Evolutionary conservation across 2,329 filamentous ascomycete species (phyloP).

Genomic region (Paracamarosporium sp.): DNA sequence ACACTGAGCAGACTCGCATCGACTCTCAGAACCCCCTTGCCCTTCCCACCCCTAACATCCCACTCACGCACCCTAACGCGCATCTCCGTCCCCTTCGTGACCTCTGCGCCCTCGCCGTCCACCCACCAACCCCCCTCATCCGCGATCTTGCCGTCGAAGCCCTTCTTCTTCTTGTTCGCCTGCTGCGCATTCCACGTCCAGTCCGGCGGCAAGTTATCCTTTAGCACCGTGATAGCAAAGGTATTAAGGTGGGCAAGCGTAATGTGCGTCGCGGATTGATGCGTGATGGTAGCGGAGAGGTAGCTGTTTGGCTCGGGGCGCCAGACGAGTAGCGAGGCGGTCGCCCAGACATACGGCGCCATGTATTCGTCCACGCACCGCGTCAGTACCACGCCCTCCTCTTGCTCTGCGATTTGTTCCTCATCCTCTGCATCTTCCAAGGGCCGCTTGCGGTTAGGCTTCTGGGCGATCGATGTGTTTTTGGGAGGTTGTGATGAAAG

Average conservation of each 20-base stretch:
- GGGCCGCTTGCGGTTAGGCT: slow-evolving; percentile 4
- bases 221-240: slow-evolving; percentile 89
- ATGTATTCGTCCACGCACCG: slow-evolving; percentile 71
- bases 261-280: slow-evolving; percentile 88
- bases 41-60: slow-evolving; percentile 73
- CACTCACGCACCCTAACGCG: slow-evolving; percentile 84
- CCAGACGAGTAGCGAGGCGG: slow-evolving; percentile 85
- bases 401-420: slow-evolving; percentile 12
- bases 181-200: slow-evolving; percentile 73
- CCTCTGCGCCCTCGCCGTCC: slow-evolving; percentile 68
- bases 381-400: slow-evolving; percentile 23
- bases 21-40: slow-evolving; percentile 80
- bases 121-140: slow-evolving; percentile 75
- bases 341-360: slow-evolving; percentile 86
- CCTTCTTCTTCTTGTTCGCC: slow-evolving; percentile 26
- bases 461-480: slow-evolving; percentile 23
- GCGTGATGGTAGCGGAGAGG: slow-evolving; percentile 81
- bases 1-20: slow-evolving; percentile 83
- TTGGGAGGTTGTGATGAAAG: slow-evolving; percentile 60
- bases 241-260: slow-evolving; percentile 89
- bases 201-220: slow-evolving; percentile 72
- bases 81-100: slow-evolving; percentile 56
- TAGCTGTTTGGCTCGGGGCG: slow-evolving; percentile 74
- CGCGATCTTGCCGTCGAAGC: slow-evolving; percentile 32
- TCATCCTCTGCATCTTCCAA: slow-evolving; percentile 5